Evolutionary conservation across 140 eudicot species (phyloP).

Genomic region (Bidens hawaiensis): DNA sequence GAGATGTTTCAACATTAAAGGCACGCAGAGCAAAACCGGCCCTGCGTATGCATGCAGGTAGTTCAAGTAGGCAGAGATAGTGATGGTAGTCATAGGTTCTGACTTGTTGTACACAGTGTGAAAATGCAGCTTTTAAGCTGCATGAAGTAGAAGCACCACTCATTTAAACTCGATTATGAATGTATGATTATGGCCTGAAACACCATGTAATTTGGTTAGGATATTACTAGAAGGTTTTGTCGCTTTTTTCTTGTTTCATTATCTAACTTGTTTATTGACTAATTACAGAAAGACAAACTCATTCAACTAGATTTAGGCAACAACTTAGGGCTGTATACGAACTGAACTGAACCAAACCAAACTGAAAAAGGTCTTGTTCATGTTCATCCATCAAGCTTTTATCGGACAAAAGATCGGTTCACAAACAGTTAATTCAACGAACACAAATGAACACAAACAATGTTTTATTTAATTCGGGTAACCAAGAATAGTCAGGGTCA

Average conservation of each 20-base stretch:
- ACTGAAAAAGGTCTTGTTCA: too few relatives aligned
- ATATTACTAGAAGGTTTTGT: not conserved
- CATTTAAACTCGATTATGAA: constrained; percentile 45
- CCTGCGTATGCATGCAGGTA: constrained; percentile 70
- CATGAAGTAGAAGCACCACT: constrained; percentile 52
- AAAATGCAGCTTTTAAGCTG: constrained; percentile 66
- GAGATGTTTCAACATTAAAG: constrained; percentile 80
- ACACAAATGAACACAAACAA: too few relatives aligned
- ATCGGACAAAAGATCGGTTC: too few relatives aligned
- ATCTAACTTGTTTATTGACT: not conserved
- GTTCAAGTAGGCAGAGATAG: constrained; percentile 93
- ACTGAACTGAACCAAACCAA: too few relatives aligned
- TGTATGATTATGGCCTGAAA: constrained; percentile 24
- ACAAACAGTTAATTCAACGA: too few relatives aligned
- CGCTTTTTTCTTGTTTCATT: not conserved
- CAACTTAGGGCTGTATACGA: too few relatives aligned
- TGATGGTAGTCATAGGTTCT: constrained; percentile 92
- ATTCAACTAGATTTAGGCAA: not conserved
- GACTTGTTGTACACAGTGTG: constrained; percentile 95
- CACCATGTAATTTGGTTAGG: constrained; percentile 4
- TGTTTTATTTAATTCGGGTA: too few relatives aligned
- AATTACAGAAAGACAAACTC: not conserved
- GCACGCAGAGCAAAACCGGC: constrained; percentile 98
- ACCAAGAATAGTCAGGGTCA: too few relatives aligned
- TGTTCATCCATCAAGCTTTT: too few relatives aligned